Evolutionary conservation across 2,329 filamentous ascomycete species (phyloP).

Genomic region (Fusarium concolor): DNA sequence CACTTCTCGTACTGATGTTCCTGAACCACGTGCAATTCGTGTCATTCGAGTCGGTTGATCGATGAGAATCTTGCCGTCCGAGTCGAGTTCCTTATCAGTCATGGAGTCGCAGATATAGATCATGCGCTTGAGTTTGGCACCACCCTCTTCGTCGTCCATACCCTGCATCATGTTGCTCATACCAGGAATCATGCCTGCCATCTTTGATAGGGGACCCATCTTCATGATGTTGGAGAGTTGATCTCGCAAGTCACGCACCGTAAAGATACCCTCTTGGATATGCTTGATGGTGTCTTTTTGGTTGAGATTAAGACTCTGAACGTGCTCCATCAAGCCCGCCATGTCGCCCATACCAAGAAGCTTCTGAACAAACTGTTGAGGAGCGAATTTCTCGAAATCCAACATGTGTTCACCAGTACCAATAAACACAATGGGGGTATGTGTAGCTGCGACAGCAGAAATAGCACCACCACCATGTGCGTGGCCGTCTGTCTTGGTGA

Average conservation of each 20-base stretch:
- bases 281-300: slow-evolving; percentile 99
- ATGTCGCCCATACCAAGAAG: slow-evolving; percentile 98
- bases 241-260: slow-evolving; percentile 91
- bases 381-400: slow-evolving; percentile 91
- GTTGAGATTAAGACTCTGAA: slow-evolving; percentile 93
- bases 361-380: slow-evolving; percentile 93
- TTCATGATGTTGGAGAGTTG: slow-evolving; percentile 99
- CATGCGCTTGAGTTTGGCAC: slow-evolving; percentile 94
- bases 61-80: slow-evolving; percentile 92
- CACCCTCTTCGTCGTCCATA: slow-evolving; percentile 98
- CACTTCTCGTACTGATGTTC: slow-evolving; percentile 90
- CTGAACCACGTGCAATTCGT: slow-evolving; percentile 87
- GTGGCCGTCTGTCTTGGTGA: slow-evolving; percentile 98
- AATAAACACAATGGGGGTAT: slow-evolving; percentile 97
- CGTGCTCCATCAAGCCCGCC: slow-evolving; percentile 93
- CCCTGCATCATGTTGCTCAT: slow-evolving; percentile 93
- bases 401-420: slow-evolving; percentile 98
- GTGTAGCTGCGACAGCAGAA: slow-evolving; percentile 94
- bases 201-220: slow-evolving; percentile 97
- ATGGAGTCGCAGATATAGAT: slow-evolving; percentile 99
- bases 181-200: slow-evolving; percentile 98
- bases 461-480: slow-evolving; percentile 97
- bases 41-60: slow-evolving; percentile 95
- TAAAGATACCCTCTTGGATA: slow-evolving; percentile 96
- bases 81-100: slow-evolving; percentile 95